A percentile compares a stretch with the other conserved stretches of the same genome.
Conservation (phyloP, 202 grass and related monocot species). For the Eragrostis tef region DNA sequence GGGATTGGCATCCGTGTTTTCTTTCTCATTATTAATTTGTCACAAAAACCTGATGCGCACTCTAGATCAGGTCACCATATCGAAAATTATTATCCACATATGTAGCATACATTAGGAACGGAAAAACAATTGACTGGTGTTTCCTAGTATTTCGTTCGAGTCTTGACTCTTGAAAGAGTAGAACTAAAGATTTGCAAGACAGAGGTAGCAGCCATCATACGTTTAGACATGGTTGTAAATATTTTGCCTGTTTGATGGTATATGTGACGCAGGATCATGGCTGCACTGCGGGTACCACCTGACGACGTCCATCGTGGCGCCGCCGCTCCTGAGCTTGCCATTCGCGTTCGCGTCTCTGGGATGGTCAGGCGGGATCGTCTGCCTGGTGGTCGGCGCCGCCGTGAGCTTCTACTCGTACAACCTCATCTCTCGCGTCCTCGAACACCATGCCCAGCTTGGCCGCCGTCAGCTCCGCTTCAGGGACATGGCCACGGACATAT, state of each 20-base stretch:
- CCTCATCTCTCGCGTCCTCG: slow-evolving; percentile 86
- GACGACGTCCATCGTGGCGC: slow-evolving; percentile 89
- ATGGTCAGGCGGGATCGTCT: slow-evolving; percentile 65
- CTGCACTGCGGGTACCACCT: slow-evolving; percentile 92
- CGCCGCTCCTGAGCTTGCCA: slow-evolving; percentile 87
- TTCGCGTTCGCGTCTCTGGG: slow-evolving; percentile 80
- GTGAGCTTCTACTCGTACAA: slow-evolving; percentile 99
- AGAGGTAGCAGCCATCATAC: too few relatives aligned
- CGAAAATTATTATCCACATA: too few relatives aligned
- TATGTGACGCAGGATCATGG: slow-evolving; percentile 71
- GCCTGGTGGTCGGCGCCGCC: slow-evolving; percentile 61
- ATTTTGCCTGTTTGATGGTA: background rate
- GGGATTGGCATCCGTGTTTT: too few relatives aligned
- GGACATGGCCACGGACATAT: slow-evolving; percentile 86
- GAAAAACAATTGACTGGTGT: too few relatives aligned
- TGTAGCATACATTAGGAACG: too few relatives aligned
- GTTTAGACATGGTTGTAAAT: too few relatives aligned
- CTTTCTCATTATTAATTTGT: too few relatives aligned
- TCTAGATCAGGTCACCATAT: too few relatives aligned
- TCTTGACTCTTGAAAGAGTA: too few relatives aligned
- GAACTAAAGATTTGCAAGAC: too few relatives aligned
- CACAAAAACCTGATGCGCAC: too few relatives aligned
- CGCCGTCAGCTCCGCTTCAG: slow-evolving; percentile 84
- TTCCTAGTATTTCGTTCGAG: too few relatives aligned
- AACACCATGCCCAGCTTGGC: slow-evolving; percentile 85